A percentile compares a stretch with the other conserved stretches of the same genome.
phyloP scores from a whole-genome alignment of 2,329 filamentous ascomycete genomes.

The Akanthomyces muscarius region DNA sequence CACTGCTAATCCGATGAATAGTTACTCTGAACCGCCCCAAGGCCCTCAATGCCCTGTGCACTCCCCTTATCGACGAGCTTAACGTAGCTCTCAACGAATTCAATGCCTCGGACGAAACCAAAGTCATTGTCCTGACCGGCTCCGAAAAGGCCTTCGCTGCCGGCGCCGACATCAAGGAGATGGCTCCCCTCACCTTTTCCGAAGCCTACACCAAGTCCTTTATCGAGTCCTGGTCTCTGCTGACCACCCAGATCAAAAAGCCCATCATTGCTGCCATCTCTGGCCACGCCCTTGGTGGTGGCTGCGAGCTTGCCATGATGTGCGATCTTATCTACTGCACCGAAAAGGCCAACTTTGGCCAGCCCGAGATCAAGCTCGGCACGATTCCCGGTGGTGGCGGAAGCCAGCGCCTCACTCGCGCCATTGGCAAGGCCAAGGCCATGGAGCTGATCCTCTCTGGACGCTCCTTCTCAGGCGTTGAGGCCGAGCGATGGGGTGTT shows the following conservation, averaged over 20 bases:
- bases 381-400: constrained; percentile 90
- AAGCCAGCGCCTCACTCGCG: constrained; percentile 79
- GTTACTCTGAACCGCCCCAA: constrained; percentile 93
- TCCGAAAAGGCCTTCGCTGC: constrained; percentile 89
- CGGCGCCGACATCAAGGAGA: constrained; percentile 98
- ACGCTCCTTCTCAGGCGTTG: constrained; percentile 73
- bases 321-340: constrained; percentile 93
- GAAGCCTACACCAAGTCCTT: constrained; percentile 86
- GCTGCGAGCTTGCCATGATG: constrained; percentile 97
- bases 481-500: constrained; percentile 87
- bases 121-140: constrained; percentile 81
- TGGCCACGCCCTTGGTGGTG: constrained; percentile 89
- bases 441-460: constrained; percentile 93
- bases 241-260: constrained; percentile 82
- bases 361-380: constrained; percentile 95
- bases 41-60: constrained; percentile 90
- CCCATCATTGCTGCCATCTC: constrained; percentile 93
- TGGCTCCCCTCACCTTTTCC: constrained; percentile 87
- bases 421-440: constrained; percentile 76
- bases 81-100: constrained; percentile 71
- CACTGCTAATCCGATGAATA: constrained; percentile 34
- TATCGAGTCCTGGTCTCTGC: constrained; percentile 89
- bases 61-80: constrained; percentile 84
- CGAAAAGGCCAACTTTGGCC: constrained; percentile 81
- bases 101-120: constrained; percentile 65